A percentile compares a stretch with the other conserved stretches of the same genome.
Conservation (phyloP, 305 asterid genomes). For the Solanum hybrid region DNA sequence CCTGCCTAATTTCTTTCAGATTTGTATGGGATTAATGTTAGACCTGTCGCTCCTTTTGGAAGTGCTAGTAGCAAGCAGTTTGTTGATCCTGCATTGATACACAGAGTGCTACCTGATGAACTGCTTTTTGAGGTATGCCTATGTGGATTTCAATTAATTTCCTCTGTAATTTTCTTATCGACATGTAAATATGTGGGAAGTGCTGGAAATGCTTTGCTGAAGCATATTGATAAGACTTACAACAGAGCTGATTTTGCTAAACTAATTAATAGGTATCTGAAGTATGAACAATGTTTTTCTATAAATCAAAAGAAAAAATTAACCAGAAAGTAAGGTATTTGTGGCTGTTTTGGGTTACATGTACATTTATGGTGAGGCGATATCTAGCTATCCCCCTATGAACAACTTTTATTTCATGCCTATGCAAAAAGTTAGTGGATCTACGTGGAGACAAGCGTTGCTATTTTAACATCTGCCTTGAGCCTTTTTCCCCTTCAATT, state of each 20-base stretch:
- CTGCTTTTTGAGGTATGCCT: constrained; percentile 66
- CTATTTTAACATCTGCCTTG: not conserved
- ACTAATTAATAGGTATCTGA: not conserved
- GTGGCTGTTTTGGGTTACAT: not conserved
- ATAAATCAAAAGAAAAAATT: not conserved
- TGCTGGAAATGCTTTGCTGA: not conserved
- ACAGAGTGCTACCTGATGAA: constrained; percentile 77
- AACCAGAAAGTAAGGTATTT: not conserved
- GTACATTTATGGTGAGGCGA: not conserved
- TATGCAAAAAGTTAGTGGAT: not conserved
- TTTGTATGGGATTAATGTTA: constrained; percentile 83
- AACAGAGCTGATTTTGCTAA: not conserved
- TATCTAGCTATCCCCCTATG: not conserved
- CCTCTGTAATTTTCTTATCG: not conserved
- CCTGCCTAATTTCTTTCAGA: constrained; percentile 28
- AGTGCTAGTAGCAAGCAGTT: constrained; percentile 48
- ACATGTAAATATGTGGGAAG: not conserved
- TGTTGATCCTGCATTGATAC: constrained; percentile 62
- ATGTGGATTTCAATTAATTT: not conserved
- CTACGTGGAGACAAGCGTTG: not conserved
- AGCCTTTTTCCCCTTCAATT: not conserved
- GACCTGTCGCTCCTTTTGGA: constrained; percentile 76
- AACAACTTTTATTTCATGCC: not conserved
- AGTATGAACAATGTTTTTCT: not conserved
- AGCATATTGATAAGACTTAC: not conserved